phyloP scores from a whole-genome alignment of 176 grass and related monocot genomes.

The Urochloa ruziziensis region DNA sequence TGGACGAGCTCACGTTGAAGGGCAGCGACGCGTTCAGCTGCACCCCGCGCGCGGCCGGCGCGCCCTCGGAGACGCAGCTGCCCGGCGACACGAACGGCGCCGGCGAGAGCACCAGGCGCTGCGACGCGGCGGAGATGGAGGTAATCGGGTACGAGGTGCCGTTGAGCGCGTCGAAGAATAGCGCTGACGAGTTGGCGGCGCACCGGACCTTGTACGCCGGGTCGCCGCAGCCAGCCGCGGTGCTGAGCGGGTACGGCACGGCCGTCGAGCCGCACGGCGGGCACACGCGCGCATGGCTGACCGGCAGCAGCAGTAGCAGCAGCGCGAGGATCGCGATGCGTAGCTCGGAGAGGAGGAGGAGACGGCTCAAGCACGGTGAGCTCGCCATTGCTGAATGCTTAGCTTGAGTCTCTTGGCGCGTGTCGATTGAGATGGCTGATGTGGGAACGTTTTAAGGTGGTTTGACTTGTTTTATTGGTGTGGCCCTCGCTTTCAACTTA shows the following conservation, averaged over 20 bases:
- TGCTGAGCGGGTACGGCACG: slow-evolving; percentile 79
- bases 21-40: slow-evolving; percentile 59
- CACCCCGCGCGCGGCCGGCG: slow-evolving; percentile 28
- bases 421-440: background rate
- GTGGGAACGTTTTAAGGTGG: background rate
- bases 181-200: slow-evolving; percentile 17
- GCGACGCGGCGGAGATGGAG: slow-evolving; percentile 33
- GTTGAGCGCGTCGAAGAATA: slow-evolving; percentile 71
- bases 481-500: background rate
- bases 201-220: slow-evolving; percentile 67
- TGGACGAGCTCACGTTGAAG: slow-evolving; percentile 70
- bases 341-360: background rate
- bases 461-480: background rate
- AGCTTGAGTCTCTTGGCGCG: background rate
- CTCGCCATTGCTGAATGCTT: slow-evolving; percentile 15
- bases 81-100: slow-evolving; percentile 34
- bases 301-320: background rate
- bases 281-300: slow-evolving; percentile 37
- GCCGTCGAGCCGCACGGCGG: slow-evolving; percentile 54
- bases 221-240: slow-evolving; percentile 63
- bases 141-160: slow-evolving; percentile 62
- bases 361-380: background rate
- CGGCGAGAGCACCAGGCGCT: slow-evolving; percentile 59
- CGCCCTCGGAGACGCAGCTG: slow-evolving; percentile 51
- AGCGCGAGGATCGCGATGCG: background rate